Evolutionary conservation across 345 rosid species (phyloP).

Genomic region (thale cress (Arabidopsis thaliana)): TAIR10.1 NC_003071.7:16964001-16964500

Average conservation of each 20-base stretch:
- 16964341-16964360: constrained; percentile 51
- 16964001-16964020: constrained; percentile 13
- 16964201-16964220: constrained; percentile 98
- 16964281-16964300: constrained; percentile 26
- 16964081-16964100: neutral
- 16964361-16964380: neutral
- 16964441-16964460: constrained; percentile 53
- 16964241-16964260: constrained; percentile 70
- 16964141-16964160: neutral
- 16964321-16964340: constrained; percentile 8
- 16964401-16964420: neutral
- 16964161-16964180: constrained; percentile 87
- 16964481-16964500: constrained; percentile 78
- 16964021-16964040: neutral
- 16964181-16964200: constrained; percentile 99
- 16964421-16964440: constrained; percentile 71
- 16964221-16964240: constrained; percentile 56
- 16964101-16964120: neutral
- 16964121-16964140: neutral
- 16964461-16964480: constrained; percentile 76
- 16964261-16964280: constrained; percentile 73
- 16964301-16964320: constrained; percentile 23
- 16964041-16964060: neutral
- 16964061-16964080: neutral
- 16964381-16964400: neutral